Evolutionary conservation across 257 asterid species (phyloP), one percentile per base, ranked within the genome.

Genomic region (Solanum pimpinellifolium): DNA sequence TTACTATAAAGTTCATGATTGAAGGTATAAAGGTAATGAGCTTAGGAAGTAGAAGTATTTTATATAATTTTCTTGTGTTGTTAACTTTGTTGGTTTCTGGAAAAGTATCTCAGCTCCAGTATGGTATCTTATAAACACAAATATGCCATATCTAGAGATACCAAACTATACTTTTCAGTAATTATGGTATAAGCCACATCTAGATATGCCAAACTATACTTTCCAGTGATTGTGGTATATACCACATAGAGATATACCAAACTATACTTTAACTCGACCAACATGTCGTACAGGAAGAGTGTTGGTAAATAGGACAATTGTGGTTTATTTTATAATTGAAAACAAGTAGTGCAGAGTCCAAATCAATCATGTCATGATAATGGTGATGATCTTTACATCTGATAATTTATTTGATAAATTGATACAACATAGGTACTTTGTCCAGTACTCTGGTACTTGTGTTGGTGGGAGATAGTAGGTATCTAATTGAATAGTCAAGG

Each of bases 1-100:
- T 33, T 41, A 86, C 20, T 80, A 87, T 60, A 86, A 88, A 56
- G 42, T 88, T 87, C 90, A 83, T 90, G 90, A 65, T 87, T 41
- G 49, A 44, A 31, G 68, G 31, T 29, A 29, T 25, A 31, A 29
- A 49, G 44, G 12, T 23, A 29, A 21, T 16, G 12, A 29, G 46
- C 69, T 81, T 81, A 47, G 85, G 56, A 21, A 21, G 69, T 49
- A 29, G 18, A 12, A 81, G 85, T 41, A 47, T 18, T 49, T 49
- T 49, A 49, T 81, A 49, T 49, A 21, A 49, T 18, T 44, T 16
- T 49, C 68, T 16, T 18, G 21, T 49, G 46, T 33, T 29, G 12
- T 49, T 10, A 39, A 81, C 46, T 81, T 49, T 47, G 85, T 81
- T 49, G 16, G 46, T 81, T 49, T 9, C 31, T 81, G 85, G 29